Evolutionary conservation across 176 grass and related monocot genomes (phyloP).

Genomic region (Urochloa ruziziensis): DNA sequence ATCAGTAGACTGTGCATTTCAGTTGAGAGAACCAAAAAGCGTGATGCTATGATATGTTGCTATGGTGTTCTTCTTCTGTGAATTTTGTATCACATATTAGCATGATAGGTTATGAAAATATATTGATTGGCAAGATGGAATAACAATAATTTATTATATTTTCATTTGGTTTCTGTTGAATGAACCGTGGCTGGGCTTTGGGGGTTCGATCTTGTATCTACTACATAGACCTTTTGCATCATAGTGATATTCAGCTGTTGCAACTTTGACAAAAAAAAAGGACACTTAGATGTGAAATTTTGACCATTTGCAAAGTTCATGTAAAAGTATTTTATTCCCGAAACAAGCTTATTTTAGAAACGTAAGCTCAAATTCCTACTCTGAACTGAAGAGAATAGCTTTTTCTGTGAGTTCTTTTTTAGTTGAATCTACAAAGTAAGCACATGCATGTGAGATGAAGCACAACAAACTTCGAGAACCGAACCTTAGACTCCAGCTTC

Average conservation of each 20-base stretch:
- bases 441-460: neutral
- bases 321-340: too few species aligned
- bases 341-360: neutral
- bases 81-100: slow-evolving; percentile 3
- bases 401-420: neutral
- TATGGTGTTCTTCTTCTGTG: neutral
- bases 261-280: neutral
- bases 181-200: neutral
- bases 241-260: neutral
- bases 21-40: neutral
- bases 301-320: neutral
- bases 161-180: neutral
- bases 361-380: neutral
- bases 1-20: slow-evolving; percentile 14
- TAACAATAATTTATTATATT: slow-evolving; percentile 12
- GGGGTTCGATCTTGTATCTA: neutral
- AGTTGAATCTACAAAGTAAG: neutral
- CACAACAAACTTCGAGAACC: neutral
- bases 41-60: neutral
- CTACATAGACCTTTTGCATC: neutral
- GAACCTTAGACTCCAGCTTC: neutral
- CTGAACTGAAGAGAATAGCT: neutral
- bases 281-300: neutral
- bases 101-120: slow-evolving; percentile 9
- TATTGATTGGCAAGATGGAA: slow-evolving; percentile 29